Conservation (phyloP, 2,329 filamentous ascomycete genomes). For the Capronia epimyces region DNA sequence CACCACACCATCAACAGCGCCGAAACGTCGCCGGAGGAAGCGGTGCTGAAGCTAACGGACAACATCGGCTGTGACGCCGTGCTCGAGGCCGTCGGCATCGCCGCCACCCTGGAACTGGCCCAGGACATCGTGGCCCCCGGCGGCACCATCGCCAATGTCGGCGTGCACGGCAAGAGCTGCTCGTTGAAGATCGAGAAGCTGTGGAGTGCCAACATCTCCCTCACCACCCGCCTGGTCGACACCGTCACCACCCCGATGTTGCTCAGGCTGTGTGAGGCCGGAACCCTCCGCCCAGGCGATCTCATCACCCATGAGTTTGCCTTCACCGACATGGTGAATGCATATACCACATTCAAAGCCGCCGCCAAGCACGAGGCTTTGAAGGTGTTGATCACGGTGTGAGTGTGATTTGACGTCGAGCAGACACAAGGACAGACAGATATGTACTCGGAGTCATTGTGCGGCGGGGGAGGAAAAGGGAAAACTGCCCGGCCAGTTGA, state of each 20-base stretch:
- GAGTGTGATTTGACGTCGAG: background rate
- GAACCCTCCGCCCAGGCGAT: conserved; percentile 40
- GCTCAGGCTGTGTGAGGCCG: conserved; percentile 42
- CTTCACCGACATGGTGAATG: conserved; percentile 41
- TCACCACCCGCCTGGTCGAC: conserved; percentile 48
- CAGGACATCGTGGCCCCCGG: conserved; percentile 52
- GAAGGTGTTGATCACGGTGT: conserved; percentile 40
- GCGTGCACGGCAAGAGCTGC: conserved; percentile 53
- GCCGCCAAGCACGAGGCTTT: conserved; percentile 42
- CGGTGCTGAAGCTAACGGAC: conserved; percentile 44
- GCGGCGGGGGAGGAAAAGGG: background rate
- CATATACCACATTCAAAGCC: conserved; percentile 42
- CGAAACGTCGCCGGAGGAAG: conserved; percentile 35
- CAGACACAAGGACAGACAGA: background rate
- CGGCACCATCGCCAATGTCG: conserved; percentile 53
- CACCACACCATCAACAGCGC: conserved; percentile 41
- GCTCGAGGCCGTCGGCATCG: conserved; percentile 54
- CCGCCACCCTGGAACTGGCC: conserved; percentile 49
- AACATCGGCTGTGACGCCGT: conserved; percentile 53
- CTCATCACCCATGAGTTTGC: conserved; percentile 46
- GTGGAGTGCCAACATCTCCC: conserved; percentile 52
- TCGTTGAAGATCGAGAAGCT: conserved; percentile 50
- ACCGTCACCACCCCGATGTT: conserved; percentile 47
- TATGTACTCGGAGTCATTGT: background rate
- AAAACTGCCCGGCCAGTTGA: no score